Conservation (phyloP, 169 alveolate genomes). For the Cryptosporidium parvum region DNA sequence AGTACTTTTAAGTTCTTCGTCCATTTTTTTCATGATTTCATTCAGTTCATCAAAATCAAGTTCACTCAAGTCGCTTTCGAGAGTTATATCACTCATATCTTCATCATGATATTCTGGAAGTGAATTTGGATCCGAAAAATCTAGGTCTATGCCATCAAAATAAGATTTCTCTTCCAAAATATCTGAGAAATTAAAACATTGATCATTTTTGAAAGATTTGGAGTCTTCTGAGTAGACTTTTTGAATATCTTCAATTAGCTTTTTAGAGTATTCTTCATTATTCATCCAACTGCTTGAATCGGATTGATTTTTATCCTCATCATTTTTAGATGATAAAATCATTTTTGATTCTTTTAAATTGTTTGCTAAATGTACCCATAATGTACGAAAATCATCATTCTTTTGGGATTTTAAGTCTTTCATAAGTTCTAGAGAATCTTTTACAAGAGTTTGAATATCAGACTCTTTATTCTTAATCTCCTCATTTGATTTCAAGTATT, state of each 20-base stretch:
- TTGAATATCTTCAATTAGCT: constrained; percentile 28
- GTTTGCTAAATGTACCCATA: background rate
- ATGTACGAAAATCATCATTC: constrained; percentile 18
- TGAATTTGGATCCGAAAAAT: background rate
- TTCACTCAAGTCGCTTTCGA: constrained; percentile 12
- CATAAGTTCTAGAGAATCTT: background rate
- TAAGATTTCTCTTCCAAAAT: constrained; percentile 34
- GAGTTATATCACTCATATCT: constrained; percentile 6
- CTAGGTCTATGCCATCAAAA: constrained; percentile 26
- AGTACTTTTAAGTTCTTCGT: constrained; percentile 53
- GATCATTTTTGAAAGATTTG: background rate
- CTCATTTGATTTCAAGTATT: too few relatives aligned
- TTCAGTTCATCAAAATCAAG: constrained; percentile 17
- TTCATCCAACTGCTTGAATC: constrained; percentile 47
- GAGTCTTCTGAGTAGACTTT: background rate
- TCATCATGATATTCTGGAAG: background rate
- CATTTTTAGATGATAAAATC: background rate
- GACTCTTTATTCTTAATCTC: background rate
- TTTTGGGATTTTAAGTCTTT: background rate
- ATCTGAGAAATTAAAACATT: background rate
- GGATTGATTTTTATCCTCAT: background rate
- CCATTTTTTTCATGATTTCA: constrained; percentile 44
- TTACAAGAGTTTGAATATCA: background rate
- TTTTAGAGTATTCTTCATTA: constrained; percentile 30
- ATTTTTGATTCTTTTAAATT: background rate